Base-by-base conservation (phyloP, 2,329 filamentous ascomycete genomes). In the Aspergillus neotritici region DNA sequence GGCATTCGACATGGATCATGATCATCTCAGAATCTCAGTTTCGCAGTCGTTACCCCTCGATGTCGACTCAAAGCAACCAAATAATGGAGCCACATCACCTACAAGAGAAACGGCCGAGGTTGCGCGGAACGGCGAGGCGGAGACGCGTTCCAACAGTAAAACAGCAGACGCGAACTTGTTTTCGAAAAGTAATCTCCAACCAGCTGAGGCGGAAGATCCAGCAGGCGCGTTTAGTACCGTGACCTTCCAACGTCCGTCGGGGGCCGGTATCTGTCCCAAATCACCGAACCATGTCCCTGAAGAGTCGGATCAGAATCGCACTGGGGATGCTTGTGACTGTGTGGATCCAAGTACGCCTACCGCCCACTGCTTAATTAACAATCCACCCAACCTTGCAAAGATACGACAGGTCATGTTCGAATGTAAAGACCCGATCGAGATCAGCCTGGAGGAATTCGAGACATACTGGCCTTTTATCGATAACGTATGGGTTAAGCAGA, bases 401-500 rank as follows among this genome's bases (percentile, higher is more conserved):
- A 70, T 73, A 46, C 62, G 71, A 28, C 63, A 66, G 41, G 60
- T 68, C 16, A 53, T 73, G 35, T 73, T 72, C 47, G 68, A 71
- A 38, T 62, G 71, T 52, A 67, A 64, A 36, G 68, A 72, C 31
- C 64, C 68, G 5, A 67, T 74, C 39, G 70, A 73, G 54, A 66
- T 74, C 35, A 68, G 64, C 13, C 51, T 67, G 31, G 63, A 67
- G 16, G 71, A 74, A 40, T 73, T 71, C 46, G 68, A 72, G 44
- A 65, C 60, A 12, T 73, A 71, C 49, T 73, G 69, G 64, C 70
- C 70, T 5, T 74, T 70, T 40, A 68, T 73, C 38, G 71, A 74
- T 50, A 74, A 74, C 49, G 66, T 73, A n/a, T 74, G 70, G 70
- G 68, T 72, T 9, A 71, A 71, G 41, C 67, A 72, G 48, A 64